Evolutionary conservation across 208 protist species (phyloP).

Genomic region (Acanthamoeba sp.): DNA sequence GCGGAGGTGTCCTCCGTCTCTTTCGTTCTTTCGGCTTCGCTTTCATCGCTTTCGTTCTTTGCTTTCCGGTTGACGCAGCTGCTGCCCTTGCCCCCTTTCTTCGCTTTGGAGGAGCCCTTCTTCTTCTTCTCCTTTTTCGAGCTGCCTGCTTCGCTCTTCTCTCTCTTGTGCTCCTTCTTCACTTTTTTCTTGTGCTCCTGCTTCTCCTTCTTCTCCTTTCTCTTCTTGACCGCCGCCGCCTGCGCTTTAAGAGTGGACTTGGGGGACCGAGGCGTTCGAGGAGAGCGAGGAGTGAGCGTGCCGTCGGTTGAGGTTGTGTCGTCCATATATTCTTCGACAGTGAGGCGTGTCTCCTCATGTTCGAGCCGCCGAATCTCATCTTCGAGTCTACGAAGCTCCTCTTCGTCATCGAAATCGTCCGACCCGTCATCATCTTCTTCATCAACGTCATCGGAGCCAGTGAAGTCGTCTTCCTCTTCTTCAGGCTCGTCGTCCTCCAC

Average conservation of each 20-base stretch:
- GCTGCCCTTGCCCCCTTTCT: not conserved
- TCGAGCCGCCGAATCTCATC: not conserved
- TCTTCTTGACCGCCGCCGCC: too few relatives aligned
- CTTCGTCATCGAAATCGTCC: not conserved
- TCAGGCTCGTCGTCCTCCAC: not conserved
- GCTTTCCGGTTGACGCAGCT: not conserved
- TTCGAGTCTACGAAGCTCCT: not conserved
- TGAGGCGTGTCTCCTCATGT: not conserved
- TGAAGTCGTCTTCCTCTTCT: not conserved
- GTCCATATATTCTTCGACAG: not conserved
- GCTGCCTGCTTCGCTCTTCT: not conserved
- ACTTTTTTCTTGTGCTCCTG: not conserved
- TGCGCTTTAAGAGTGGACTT: too few relatives aligned
- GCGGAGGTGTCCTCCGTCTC: not conserved
- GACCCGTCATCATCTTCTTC: not conserved
- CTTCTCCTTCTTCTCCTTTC: constrained; percentile 3
- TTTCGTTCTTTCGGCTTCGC: constrained; percentile 7
- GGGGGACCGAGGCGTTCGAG: not conserved
- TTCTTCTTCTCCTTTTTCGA: not conserved
- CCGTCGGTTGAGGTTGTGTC: not conserved
- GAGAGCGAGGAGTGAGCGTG: not conserved
- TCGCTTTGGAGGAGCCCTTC: not conserved
- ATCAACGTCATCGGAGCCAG: not conserved
- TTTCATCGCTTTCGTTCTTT: constrained; percentile 8
- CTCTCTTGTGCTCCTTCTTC: not conserved